These are phyloP conservation scores for Boletus vinaceobasis DNA, from an alignment of 768 basidiomycete species.

Conservation along the genomic window DNA sequence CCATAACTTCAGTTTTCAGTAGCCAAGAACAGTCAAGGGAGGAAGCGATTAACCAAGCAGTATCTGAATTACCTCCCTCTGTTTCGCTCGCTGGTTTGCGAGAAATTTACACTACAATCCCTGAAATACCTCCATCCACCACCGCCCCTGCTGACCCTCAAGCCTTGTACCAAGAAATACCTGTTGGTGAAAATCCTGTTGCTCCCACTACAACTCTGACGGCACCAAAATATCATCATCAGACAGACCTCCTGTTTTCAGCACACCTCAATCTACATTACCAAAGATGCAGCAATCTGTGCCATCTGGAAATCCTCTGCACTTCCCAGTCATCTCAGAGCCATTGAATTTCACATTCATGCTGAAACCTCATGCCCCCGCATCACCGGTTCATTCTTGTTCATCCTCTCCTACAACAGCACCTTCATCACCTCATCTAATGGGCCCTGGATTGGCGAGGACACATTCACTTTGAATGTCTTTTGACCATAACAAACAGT, in stretches of 20 bases:
- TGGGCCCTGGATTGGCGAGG: no score
- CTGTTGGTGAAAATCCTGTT: neutral
- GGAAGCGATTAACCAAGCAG: conserved; percentile 18
- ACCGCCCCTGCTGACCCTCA: neutral
- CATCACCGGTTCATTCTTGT: conserved; percentile 28
- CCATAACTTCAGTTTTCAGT: conserved; percentile 51
- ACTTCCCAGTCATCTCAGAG: conserved; percentile 16
- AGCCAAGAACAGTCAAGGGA: conserved; percentile 27
- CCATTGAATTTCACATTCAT: conserved; percentile 37
- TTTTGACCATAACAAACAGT: no score
- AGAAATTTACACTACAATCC: conserved; percentile 16
- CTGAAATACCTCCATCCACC: conserved; percentile 11
- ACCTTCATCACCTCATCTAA: conserved; percentile 44
- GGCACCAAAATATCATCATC: conserved; percentile 1
- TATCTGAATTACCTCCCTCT: conserved; percentile 10
- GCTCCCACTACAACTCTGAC: neutral
- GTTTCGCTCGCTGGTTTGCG: conserved; percentile 2
- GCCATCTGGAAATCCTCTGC: conserved; percentile 3
- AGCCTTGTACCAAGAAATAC: conserved; percentile 6
- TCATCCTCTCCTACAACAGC: conserved; percentile 37
- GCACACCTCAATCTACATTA: conserved; percentile 21
- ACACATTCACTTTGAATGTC: no score
- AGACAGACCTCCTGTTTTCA: conserved; percentile 19
- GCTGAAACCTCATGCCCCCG: conserved; percentile 19
- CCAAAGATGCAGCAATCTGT: conserved; percentile 14